These are phyloP conservation scores for Populus nigra DNA, from an alignment of 345 rosid species.

Conservation along the genomic window DNA sequence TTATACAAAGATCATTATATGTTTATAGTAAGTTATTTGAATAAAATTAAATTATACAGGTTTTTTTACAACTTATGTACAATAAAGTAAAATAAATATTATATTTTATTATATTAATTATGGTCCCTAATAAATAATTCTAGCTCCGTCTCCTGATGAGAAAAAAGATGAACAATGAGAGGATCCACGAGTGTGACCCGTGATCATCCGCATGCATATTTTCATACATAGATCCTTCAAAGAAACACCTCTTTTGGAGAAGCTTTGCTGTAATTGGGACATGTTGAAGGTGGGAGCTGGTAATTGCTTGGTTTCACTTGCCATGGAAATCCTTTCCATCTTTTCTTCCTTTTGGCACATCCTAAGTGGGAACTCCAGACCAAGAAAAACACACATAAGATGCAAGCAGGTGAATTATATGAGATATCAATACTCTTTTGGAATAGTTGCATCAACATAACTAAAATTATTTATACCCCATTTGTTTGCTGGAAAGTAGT, in stretches of 20 bases:
- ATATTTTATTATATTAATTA: too few species aligned
- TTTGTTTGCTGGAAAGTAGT: too few species aligned
- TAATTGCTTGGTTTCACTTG: conserved; percentile 67
- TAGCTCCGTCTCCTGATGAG: too few species aligned
- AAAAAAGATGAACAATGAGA: too few species aligned
- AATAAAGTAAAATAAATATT: too few species aligned
- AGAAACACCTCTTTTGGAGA: conserved; percentile 76
- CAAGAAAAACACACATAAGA: conserved; percentile 2
- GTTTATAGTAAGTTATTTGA: too few species aligned
- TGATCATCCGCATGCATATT: background rate
- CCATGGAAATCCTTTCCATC: conserved; percentile 83
- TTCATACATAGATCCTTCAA: conserved; percentile 44
- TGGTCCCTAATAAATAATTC: too few species aligned
- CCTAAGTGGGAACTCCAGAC: conserved; percentile 93
- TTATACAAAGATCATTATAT: too few species aligned
- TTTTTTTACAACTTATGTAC: too few species aligned
- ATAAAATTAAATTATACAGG: too few species aligned
- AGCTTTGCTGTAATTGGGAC: conserved; percentile 67
- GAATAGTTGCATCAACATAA: background rate
- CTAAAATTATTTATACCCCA: too few species aligned
- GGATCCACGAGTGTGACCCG: conserved; percentile 81
- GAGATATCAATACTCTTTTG: background rate
- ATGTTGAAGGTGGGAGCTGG: conserved; percentile 77
- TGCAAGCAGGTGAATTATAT: too few species aligned
- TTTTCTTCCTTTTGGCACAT: conserved; percentile 82